phyloP scores from a whole-genome alignment of 305 asterid genomes.

The Petunia hybrid region DNA sequence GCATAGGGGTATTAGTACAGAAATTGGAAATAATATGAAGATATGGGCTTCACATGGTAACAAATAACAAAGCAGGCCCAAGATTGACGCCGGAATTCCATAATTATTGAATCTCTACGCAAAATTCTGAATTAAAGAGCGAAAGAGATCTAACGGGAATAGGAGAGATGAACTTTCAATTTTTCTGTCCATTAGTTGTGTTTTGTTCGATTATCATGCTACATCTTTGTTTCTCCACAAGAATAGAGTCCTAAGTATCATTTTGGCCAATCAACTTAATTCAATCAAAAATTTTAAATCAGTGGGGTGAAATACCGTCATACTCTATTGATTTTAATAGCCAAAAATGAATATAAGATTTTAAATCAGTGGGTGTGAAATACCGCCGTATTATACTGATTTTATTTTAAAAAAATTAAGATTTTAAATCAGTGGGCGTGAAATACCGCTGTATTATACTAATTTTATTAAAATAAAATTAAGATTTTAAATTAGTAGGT shows the following conservation, averaged over 20 bases:
- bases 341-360: background rate
- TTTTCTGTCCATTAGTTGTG: background rate
- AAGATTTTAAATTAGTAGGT: background rate
- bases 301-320: background rate
- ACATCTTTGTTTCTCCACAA: background rate
- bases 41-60: slow-evolving; percentile 61
- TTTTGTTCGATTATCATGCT: background rate
- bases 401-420: no score
- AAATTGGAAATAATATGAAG: background rate
- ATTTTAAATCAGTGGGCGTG: background rate
- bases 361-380: background rate
- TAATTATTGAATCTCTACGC: slow-evolving; percentile 24
- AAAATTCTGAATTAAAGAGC: slow-evolving; percentile 15
- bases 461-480: no score
- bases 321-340: background rate
- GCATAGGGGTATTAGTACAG: background rate
- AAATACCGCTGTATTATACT: background rate
- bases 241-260: background rate
- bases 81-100: slow-evolving; percentile 63
- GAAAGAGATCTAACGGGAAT: slow-evolving; percentile 8
- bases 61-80: slow-evolving; percentile 51
- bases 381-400: background rate
- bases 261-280: background rate
- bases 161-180: slow-evolving; percentile 17
- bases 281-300: background rate